Evolutionary conservation across 352 stramenopile genomes (phyloP), one percentile per base, ranked within the genome.

Genomic region (Pythium brassicae): DNA sequence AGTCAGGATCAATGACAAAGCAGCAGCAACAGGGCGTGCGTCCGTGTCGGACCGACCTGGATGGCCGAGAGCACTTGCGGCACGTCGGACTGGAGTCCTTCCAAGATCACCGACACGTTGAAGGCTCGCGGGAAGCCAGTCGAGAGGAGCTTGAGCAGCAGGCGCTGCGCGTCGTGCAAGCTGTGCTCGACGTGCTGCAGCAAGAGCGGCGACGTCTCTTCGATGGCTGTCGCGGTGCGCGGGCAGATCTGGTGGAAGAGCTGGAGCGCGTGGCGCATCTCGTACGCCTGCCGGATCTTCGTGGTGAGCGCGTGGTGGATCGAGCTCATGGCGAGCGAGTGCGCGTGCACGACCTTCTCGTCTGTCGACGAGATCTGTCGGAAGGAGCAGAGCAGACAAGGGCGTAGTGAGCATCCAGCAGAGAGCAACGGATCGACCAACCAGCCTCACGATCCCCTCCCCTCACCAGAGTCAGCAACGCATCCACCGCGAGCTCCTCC

Each of bases 41-140:
- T 35, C 9, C 29, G 39, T 26, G n/a, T n/a, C n/a, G n/a, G n/a
- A n/a, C n/a, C n/a, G 48, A 88, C 78, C 63, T 88, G 81, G 25
- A 94, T 90, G 1, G 84, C 84, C 11, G 79, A 85, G 48, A 89
- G 76, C 4, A 92, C 82, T 79, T 95, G 75, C 0, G 59, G 58
- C 2, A 81, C 59, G 60, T 95, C 77, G 1, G 85, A 92, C 43
- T 86, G 66, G 6, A 95, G 50, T 0, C 83, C 83, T 67, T 95
- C 83, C 4, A 95, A 49, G 57, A 95, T 88, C 9, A 95, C 83
- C 20, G 74, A 57, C 10, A 95, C 77, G 50, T 89, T 86, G 49
- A 95, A 95, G 26, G 89, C 81, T 48, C 83, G 84, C 10, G 85
- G 85, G 26, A 95, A 95, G 22, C 78, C 80, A 6, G 80, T 88